These are phyloP conservation scores for Cyberlindnera amylophila DNA, from an alignment of 805 yeast genomes.

Conservation along the genomic window DNA sequence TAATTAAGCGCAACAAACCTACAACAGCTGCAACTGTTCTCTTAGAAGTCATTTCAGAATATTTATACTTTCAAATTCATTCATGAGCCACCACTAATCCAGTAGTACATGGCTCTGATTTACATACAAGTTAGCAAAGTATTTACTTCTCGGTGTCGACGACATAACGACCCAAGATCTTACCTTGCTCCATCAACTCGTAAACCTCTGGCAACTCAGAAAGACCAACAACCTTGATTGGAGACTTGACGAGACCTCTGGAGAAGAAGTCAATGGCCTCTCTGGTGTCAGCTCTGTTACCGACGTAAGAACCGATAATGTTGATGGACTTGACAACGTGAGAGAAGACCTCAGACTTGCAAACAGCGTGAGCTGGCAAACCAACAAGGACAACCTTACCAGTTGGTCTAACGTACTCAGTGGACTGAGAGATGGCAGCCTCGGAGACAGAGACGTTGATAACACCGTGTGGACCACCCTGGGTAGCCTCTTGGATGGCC, in stretches of 20 bases:
- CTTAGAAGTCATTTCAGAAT: neutral
- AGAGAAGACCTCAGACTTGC: conserved; percentile 47
- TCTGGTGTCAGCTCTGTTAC: conserved; percentile 82
- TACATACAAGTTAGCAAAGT: neutral
- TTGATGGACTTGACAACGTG: conserved; percentile 52
- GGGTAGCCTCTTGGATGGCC: conserved; percentile 45
- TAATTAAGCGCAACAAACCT: too few species aligned
- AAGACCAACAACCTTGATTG: conserved; percentile 72
- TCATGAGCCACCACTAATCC: neutral
- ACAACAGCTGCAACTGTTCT: too few species aligned
- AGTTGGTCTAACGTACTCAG: conserved; percentile 52
- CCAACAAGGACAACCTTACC: conserved; percentile 64
- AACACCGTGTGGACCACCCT: conserved; percentile 66
- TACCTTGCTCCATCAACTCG: conserved; percentile 77
- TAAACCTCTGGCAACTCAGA: conserved; percentile 68
- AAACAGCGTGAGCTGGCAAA: conserved; percentile 58
- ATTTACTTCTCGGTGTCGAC: conserved; percentile 17
- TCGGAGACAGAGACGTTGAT: conserved; percentile 42
- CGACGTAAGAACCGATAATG: conserved; percentile 77
- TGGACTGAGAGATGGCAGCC: conserved; percentile 46
- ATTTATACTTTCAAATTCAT: neutral
- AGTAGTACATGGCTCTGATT: neutral
- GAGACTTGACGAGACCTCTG: conserved; percentile 68
- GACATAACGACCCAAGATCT: conserved; percentile 75
- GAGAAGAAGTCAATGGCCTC: conserved; percentile 75